Evolutionary conservation across 768 basidiomycete species (phyloP).

Genomic region (Strobilomyces dryophilus): DNA sequence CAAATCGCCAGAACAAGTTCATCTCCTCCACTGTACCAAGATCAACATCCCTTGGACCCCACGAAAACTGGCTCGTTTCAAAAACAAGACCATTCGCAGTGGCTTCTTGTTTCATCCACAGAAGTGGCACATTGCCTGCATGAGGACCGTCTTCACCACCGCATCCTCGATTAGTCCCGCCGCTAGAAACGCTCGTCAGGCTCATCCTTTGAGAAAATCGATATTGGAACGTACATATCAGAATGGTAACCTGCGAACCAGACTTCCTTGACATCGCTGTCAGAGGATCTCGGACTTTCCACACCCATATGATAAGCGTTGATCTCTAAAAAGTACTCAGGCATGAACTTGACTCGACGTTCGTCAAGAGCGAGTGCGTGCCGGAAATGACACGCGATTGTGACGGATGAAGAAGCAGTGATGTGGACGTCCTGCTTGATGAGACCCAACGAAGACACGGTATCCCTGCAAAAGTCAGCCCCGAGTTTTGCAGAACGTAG

Average conservation of each 20-base stretch:
- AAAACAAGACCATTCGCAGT: constrained; percentile 1
- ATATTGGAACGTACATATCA: constrained; percentile 5
- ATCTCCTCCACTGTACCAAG: background rate
- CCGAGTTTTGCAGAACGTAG: background rate
- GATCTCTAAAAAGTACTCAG: constrained; percentile 10
- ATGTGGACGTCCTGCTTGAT: constrained; percentile 1
- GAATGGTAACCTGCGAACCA: constrained; percentile 11
- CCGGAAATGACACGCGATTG: constrained; percentile 11
- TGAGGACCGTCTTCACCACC: background rate
- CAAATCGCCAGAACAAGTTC: background rate
- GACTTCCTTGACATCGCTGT: constrained; percentile 8
- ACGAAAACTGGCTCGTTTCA: background rate
- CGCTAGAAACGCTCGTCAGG: background rate
- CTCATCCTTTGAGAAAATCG: background rate
- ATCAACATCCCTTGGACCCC: constrained; percentile 7
- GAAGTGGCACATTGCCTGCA: constrained; percentile 4
- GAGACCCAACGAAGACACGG: constrained; percentile 10
- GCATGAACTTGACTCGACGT: constrained; percentile 12
- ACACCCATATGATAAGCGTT: background rate
- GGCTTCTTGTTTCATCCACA: constrained; percentile 12
- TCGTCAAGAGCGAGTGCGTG: constrained; percentile 15
- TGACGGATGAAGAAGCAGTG: constrained; percentile 3
- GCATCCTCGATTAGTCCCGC: background rate
- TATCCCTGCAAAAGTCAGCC: constrained; percentile 6
- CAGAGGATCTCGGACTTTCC: background rate